Base-by-base conservation (phyloP, 305 asterid species). In the Fraxinus greggii region DNA sequence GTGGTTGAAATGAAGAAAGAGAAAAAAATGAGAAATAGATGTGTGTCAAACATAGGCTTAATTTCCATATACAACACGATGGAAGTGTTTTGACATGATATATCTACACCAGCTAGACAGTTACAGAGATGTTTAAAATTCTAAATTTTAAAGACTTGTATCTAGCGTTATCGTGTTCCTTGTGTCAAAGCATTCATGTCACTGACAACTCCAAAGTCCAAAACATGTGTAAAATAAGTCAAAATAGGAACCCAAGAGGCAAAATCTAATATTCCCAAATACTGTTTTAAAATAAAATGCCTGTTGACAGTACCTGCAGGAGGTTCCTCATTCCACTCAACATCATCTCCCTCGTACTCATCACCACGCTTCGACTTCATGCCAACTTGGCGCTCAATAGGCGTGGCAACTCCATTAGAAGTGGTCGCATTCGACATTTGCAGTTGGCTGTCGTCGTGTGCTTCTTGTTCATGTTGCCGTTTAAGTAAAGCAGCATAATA, bases 401-500 rank as follows among this genome's bases (percentile, higher is more conserved):
- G 76, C 54, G 79, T 72, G 83, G 36, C 38, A 76, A 81, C 89
- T 80, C 80, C 89, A 78, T 51, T 83, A 38, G 84, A 35, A 40
- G 26, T 59, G 13, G 87, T 79, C 63, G 89, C 79, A 84, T 78
- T 83, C 72, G 81, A 23, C 28, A 83, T 72, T 40, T 87, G 94
- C 40, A 78, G 85, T 74, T 88, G 90, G 85, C 85, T 80, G 82
- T 90, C 87, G 67, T 78, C 80, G 12, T 89, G 81, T 85, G 87
- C 93, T 83, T 84, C 94, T 85, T 91, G 93, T 81, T 91, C 92
- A 33, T 77, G 88, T 79, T 91, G 97, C 80, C 91, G 89, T 85
- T 78, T 67, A 76, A 92, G 92, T 24, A 91, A 12, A 36, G 98
- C 98, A 89, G 94, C 92, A 81, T 92, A 93, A 86, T 92, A 94